These are phyloP conservation scores for Centrapalus pauciflorus DNA, from an alignment of 129 eudicot species.

Conservation along the genomic window DNA sequence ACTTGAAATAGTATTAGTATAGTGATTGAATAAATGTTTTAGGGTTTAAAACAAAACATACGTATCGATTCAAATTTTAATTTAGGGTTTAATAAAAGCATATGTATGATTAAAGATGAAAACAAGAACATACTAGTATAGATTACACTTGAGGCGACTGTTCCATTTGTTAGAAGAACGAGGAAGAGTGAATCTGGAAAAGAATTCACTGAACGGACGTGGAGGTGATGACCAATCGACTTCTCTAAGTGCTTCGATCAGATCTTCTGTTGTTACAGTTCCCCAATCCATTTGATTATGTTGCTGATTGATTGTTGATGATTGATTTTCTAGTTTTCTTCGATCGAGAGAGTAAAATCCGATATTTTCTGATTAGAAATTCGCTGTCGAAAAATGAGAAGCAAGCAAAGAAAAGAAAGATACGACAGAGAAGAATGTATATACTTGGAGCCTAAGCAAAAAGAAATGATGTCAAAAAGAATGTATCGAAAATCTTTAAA, in stretches of 20 bases:
- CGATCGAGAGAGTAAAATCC: background rate
- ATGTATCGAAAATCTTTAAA: too few species aligned
- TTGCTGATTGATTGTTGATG: too few species aligned
- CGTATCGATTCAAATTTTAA: too few species aligned
- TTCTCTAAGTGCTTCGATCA: slow-evolving; percentile 68
- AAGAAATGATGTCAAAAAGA: background rate
- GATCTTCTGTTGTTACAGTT: slow-evolving; percentile 70
- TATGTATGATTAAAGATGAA: too few species aligned
- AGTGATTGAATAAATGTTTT: too few species aligned
- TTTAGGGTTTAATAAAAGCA: too few species aligned
- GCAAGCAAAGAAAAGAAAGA: background rate
- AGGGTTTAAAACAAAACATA: too few species aligned
- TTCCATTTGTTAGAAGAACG: slow-evolving; percentile 66
- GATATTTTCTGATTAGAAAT: background rate
- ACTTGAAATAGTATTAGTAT: background rate
- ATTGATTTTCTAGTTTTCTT: too few species aligned
- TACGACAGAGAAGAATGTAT: too few species aligned
- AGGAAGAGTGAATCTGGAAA: slow-evolving; percentile 71
- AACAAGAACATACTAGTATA: slow-evolving; percentile 52
- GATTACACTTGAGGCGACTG: slow-evolving; percentile 86
- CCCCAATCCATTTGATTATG: slow-evolving; percentile 66
- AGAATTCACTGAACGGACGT: slow-evolving; percentile 64
- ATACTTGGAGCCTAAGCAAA: background rate
- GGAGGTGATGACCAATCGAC: slow-evolving; percentile 91
- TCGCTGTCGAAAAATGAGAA: background rate